Conservation (phyloP, 441 rosid species). For the Adansonia grandidieri region DNA sequence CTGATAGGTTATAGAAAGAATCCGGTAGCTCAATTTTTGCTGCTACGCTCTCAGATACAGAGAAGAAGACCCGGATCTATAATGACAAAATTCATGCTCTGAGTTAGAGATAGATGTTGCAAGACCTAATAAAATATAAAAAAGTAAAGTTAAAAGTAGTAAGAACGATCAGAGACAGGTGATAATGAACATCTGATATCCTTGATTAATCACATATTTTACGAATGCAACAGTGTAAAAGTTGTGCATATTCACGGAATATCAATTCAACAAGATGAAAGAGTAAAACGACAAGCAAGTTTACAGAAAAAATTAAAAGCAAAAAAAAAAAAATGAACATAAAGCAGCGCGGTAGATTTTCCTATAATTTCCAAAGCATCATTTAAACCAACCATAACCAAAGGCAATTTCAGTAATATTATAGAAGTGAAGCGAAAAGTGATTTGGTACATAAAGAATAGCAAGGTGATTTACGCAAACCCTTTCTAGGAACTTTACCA, state of each 20-base stretch:
- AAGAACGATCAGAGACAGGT: background rate
- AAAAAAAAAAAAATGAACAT: background rate
- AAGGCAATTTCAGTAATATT: background rate
- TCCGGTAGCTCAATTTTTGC: constrained; percentile 86
- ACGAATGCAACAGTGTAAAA: background rate
- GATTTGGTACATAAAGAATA: background rate
- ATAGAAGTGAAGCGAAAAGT: background rate
- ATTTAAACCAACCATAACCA: background rate
- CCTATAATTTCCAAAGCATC: background rate
- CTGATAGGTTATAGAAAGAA: constrained; percentile 80
- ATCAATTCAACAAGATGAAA: background rate
- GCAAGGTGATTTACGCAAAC: background rate
- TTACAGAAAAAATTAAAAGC: background rate
- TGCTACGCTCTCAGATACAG: constrained; percentile 81
- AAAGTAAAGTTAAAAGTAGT: background rate
- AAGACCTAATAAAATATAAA: background rate
- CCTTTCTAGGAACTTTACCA: background rate
- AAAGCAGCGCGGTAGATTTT: background rate
- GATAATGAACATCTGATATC: background rate
- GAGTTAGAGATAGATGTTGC: background rate
- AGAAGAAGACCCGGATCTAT: constrained; percentile 78
- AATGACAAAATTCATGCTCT: constrained; percentile 9
- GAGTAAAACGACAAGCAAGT: background rate
- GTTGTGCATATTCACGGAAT: background rate
- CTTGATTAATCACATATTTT: constrained; percentile 1